Conservation (phyloP, 441 rosid species). For the Sinapis alba region DNA sequence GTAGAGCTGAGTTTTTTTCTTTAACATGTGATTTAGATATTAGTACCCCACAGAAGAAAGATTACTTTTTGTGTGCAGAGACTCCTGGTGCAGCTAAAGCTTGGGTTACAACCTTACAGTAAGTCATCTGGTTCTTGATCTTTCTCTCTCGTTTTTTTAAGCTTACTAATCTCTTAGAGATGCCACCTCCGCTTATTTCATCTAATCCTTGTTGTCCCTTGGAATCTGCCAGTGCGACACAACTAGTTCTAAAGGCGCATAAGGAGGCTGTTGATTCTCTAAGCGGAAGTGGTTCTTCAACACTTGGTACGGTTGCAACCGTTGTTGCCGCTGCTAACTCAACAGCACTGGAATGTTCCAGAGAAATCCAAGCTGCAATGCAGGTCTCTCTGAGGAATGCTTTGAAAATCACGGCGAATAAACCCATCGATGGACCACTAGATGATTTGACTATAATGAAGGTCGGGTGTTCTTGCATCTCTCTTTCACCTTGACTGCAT, state of each 20-base stretch:
- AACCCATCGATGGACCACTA: conserved; percentile 77
- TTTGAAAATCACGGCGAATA: conserved; percentile 60
- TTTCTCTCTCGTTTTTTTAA: neutral
- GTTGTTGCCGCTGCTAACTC: conserved; percentile 58
- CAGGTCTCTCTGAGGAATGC: conserved; percentile 92
- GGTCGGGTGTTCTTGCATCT: conserved; percentile 45
- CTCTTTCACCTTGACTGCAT: neutral
- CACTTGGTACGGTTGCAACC: conserved; percentile 89
- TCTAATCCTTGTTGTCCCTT: neutral
- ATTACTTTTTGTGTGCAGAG: conserved; percentile 94
- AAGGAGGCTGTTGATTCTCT: conserved; percentile 95
- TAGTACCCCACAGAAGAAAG: conserved; percentile 91
- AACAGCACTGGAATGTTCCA: neutral
- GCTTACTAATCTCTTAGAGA: neutral
- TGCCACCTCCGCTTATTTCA: neutral
- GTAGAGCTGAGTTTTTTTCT: conserved; percentile 41
- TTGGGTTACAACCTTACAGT: conserved; percentile 96
- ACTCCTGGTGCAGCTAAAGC: conserved; percentile 97
- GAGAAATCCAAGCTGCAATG: conserved; percentile 89
- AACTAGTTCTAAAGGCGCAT: conserved; percentile 92
- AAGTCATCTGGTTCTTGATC: conserved; percentile 42
- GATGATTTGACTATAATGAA: conserved; percentile 94
- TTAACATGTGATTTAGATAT: conserved; percentile 63
- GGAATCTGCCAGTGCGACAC: conserved; percentile 68
- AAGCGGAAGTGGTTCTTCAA: conserved; percentile 88